phyloP scores from a whole-genome alignment of 768 basidiomycete species.

The Russula foetens region DNA sequence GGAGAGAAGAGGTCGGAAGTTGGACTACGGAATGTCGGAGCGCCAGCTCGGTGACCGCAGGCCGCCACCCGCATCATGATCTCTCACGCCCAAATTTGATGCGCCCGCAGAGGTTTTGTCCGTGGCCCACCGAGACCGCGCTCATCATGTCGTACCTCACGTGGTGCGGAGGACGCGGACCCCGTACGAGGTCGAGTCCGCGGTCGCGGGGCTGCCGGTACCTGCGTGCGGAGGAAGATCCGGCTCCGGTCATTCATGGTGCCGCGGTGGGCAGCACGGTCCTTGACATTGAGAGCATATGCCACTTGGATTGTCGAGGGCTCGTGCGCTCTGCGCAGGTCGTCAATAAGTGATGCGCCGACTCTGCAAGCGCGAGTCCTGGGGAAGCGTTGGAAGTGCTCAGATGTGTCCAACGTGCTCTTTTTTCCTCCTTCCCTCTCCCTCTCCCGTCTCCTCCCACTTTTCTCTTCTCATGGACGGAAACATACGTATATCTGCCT shows the following conservation, averaged over 20 bases:
- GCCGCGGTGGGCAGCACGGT: slow-evolving; percentile 27
- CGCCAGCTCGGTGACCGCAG: slow-evolving; percentile 23
- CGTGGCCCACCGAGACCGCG: slow-evolving; percentile 37
- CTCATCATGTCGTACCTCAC: slow-evolving; percentile 29
- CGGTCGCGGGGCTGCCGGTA: slow-evolving; percentile 50
- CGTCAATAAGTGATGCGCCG: slow-evolving; percentile 44
- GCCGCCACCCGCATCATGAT: slow-evolving; percentile 42
- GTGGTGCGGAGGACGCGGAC: slow-evolving; percentile 28
- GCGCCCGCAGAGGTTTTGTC: no score
- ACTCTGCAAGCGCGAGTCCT: slow-evolving; percentile 68
- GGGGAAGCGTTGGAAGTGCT: slow-evolving; percentile 59
- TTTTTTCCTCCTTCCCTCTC: neutral
- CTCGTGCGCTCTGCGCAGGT: slow-evolving; percentile 42
- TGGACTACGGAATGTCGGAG: no score
- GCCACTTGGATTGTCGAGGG: slow-evolving; percentile 62
- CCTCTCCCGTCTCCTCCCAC: neutral
- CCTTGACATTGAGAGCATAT: slow-evolving; percentile 51
- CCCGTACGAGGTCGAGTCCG: slow-evolving; percentile 45
- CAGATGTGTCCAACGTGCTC: slow-evolving; percentile 76
- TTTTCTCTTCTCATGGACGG: neutral
- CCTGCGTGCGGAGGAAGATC: slow-evolving; percentile 27
- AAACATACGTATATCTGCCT: neutral
- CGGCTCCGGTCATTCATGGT: slow-evolving; percentile 34
- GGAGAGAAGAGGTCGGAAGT: no score
- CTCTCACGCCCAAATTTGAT: slow-evolving; percentile 74